phyloP scores from a whole-genome alignment of 345 rosid species.

The sweet orange (Citrus sinensis) region DNA sequence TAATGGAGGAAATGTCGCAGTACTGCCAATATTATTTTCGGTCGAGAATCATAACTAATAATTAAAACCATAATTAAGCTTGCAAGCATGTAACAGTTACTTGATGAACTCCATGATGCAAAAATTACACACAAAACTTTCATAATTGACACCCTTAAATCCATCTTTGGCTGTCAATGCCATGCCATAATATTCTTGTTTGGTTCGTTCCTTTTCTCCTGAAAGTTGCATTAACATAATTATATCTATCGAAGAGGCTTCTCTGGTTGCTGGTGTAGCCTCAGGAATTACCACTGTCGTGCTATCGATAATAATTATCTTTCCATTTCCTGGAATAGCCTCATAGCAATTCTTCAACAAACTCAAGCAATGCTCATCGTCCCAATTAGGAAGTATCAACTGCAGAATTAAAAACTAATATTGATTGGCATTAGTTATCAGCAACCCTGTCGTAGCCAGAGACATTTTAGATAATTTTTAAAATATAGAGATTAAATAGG shows the following conservation, averaged over 20 bases:
- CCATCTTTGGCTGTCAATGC: conserved; percentile 17
- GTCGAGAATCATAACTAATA: too few relatives aligned
- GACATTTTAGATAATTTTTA: too few relatives aligned
- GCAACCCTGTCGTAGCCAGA: not conserved
- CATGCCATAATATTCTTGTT: conserved; percentile 7
- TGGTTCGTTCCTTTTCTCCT: conserved; percentile 17
- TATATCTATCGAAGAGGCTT: conserved; percentile 4
- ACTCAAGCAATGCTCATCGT: conserved; percentile 41
- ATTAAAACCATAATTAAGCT: too few relatives aligned
- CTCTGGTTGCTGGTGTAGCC: conserved; percentile 14
- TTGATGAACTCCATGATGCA: conserved; percentile 28
- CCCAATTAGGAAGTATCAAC: conserved; percentile 51
- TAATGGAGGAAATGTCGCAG: too few relatives aligned
- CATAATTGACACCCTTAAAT: not conserved
- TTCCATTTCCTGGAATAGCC: conserved; percentile 38
- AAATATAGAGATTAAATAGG: too few relatives aligned
- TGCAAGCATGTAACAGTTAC: not conserved
- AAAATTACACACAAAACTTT: conserved; percentile 3
- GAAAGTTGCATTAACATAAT: conserved; percentile 16
- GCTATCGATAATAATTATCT: conserved; percentile 37
- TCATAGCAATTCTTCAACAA: conserved; percentile 45
- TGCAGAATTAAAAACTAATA: not conserved
- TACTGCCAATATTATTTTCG: too few relatives aligned
- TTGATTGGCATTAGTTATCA: not conserved
- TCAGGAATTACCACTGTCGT: conserved; percentile 23